These are phyloP conservation scores for Ogataea saltuana DNA, from an alignment of 805 yeast species.

Conservation along the genomic window DNA sequence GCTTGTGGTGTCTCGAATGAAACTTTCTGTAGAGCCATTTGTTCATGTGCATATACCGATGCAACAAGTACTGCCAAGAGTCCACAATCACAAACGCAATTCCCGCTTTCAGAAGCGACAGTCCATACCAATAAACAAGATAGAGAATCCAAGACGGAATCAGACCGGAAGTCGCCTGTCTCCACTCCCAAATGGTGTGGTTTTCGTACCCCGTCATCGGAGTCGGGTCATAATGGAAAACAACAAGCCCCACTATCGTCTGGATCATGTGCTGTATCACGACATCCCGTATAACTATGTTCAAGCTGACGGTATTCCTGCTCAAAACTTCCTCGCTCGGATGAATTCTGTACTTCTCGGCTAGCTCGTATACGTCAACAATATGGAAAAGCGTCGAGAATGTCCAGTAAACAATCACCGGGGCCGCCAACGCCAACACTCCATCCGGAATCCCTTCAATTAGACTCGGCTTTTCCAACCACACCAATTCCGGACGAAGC, in stretches of 20 bases:
- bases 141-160: slow-evolving; percentile 51
- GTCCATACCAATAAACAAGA: slow-evolving; percentile 60
- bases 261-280: slow-evolving; percentile 83
- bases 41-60: slow-evolving; percentile 84
- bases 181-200: slow-evolving; percentile 47
- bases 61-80: slow-evolving; percentile 93
- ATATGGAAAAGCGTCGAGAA: slow-evolving; percentile 72
- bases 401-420: slow-evolving; percentile 83
- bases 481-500: slow-evolving; percentile 31
- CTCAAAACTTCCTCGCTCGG: slow-evolving; percentile 80
- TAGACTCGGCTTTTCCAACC: slow-evolving; percentile 42
- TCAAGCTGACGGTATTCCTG: slow-evolving; percentile 71
- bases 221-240: slow-evolving; percentile 56
- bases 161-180: slow-evolving; percentile 37
- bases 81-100: slow-evolving; percentile 77
- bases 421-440: slow-evolving; percentile 66
- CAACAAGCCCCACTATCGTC: slow-evolving; percentile 61
- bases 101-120: slow-evolving; percentile 56
- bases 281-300: slow-evolving; percentile 79
- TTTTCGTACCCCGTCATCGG: slow-evolving; percentile 55
- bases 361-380: slow-evolving; percentile 71
- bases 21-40: slow-evolving; percentile 71
- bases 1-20: slow-evolving; percentile 92
- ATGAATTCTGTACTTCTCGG: slow-evolving; percentile 85
- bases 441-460: slow-evolving; percentile 71